Percentiles rank a stretch among this genome's conserved stretches.
Evolutionary conservation across 441 rosid genomes (phyloP).

Genomic region (Isatis lusitanica): DNA sequence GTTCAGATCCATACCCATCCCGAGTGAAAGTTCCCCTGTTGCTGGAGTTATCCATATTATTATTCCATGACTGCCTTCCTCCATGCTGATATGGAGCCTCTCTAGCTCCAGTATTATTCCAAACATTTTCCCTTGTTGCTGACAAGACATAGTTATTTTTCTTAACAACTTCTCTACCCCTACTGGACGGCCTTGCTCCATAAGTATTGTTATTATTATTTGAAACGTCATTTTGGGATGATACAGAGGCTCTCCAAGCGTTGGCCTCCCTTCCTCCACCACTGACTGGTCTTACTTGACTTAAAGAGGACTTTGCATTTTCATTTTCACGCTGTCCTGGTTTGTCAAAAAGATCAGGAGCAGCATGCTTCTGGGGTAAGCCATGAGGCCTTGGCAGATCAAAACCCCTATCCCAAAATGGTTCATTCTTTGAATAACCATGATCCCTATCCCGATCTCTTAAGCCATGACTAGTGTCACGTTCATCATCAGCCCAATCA

Average conservation of each 20-base stretch:
- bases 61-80: constrained; percentile 68
- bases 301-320: constrained; percentile 55
- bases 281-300: constrained; percentile 54
- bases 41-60: constrained; percentile 44
- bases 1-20: constrained; percentile 53
- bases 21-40: constrained; percentile 46
- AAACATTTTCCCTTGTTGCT: constrained; percentile 47
- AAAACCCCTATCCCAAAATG: constrained; percentile 74
- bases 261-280: constrained; percentile 74
- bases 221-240: constrained; percentile 53
- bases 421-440: constrained; percentile 61
- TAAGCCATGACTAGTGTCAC: constrained; percentile 81
- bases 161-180: constrained; percentile 52
- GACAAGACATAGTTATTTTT: constrained; percentile 52
- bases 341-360: constrained; percentile 52
- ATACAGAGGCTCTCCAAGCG: constrained; percentile 67
- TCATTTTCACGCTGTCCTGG: constrained; percentile 67
- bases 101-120: constrained; percentile 57
- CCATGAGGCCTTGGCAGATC: constrained; percentile 65
- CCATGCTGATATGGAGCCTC: constrained; percentile 58
- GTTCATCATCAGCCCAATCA: constrained; percentile 99
- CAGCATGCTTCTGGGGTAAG: constrained; percentile 62
- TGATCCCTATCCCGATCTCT: constrained; percentile 60
- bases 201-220: constrained; percentile 42
- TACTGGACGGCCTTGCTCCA: constrained; percentile 45